These are phyloP conservation scores for Solanum gracilifrons DNA, from an alignment of 257 asterid species.

Conservation along the genomic window DNA sequence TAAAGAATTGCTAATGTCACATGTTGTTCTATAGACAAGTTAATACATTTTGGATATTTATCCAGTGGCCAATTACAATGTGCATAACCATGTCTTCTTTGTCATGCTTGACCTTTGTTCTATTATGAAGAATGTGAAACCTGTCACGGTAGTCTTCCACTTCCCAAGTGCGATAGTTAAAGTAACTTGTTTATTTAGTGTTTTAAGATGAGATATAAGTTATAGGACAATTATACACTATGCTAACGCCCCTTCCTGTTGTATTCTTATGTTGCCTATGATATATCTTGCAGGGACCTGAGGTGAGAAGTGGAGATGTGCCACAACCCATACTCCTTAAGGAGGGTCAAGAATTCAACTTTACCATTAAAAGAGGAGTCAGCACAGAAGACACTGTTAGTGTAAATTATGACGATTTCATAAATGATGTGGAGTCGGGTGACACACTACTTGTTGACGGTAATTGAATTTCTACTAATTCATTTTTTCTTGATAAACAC, in stretches of 20 bases:
- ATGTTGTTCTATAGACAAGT: background rate
- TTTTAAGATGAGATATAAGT: background rate
- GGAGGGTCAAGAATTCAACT: slow-evolving; percentile 93
- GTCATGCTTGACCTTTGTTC: background rate
- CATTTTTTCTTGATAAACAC: background rate
- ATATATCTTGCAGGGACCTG: slow-evolving; percentile 71
- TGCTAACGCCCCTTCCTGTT: background rate
- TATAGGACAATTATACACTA: background rate
- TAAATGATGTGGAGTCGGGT: slow-evolving; percentile 82
- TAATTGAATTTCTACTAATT: slow-evolving; percentile 16
- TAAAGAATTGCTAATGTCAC: background rate
- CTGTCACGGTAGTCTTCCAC: background rate
- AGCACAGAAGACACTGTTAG: slow-evolving; percentile 82
- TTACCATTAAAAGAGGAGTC: slow-evolving; percentile 82
- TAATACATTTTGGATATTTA: background rate
- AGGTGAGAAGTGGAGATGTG: slow-evolving; percentile 97
- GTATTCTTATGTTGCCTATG: background rate
- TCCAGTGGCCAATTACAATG: background rate
- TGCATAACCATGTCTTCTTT: background rate
- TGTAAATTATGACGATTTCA: slow-evolving; percentile 91
- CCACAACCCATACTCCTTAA: slow-evolving; percentile 65
- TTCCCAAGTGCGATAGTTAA: background rate
- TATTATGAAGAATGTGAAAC: background rate
- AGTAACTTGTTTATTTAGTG: background rate
- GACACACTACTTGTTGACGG: slow-evolving; percentile 89